A percentile compares a stretch with the other conserved stretches of the same genome.
Evolutionary conservation across 2,329 filamentous ascomycete genomes (phyloP).

Genomic region (Orbilia ellipsospora): DNA sequence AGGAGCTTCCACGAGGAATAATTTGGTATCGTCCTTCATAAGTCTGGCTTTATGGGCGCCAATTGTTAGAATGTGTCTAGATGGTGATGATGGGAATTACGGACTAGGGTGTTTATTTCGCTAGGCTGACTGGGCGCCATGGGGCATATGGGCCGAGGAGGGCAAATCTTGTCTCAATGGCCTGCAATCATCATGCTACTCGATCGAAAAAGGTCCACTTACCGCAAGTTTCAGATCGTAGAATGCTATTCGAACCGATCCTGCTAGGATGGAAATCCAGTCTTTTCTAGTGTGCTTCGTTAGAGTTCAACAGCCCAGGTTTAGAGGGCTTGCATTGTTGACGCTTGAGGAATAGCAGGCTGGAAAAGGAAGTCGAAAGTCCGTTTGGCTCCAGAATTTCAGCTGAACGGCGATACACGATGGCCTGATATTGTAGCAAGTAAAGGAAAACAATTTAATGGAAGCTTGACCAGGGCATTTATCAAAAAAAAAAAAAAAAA

Average conservation of each 20-base stretch:
- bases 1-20: constrained; percentile 36
- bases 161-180: constrained; percentile 39
- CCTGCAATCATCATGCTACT: constrained; percentile 41
- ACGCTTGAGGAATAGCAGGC: constrained; percentile 32
- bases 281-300: constrained; percentile 6
- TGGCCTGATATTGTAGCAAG: constrained; percentile 36
- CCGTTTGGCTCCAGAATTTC: constrained; percentile 2
- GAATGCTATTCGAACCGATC: constrained; percentile 40
- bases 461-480: constrained; percentile 24
- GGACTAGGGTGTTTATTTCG: constrained; percentile 53
- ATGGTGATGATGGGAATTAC: constrained; percentile 48
- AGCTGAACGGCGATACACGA: constrained; percentile 49
- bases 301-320: not conserved
- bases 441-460: constrained; percentile 39
- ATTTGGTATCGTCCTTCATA: constrained; percentile 39
- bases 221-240: constrained; percentile 55
- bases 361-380: constrained; percentile 18
- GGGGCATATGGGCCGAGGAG: constrained; percentile 11
- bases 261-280: constrained; percentile 21
- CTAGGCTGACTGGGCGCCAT: constrained; percentile 23
- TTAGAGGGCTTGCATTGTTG: constrained; percentile 13
- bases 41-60: constrained; percentile 37
- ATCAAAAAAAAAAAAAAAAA: constrained; percentile 15
- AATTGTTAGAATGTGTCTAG: constrained; percentile 41
- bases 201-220: constrained; percentile 52